Evolutionary conservation across 208 protist genomes (phyloP).

Genomic region (Entamoeba invadens): DNA sequence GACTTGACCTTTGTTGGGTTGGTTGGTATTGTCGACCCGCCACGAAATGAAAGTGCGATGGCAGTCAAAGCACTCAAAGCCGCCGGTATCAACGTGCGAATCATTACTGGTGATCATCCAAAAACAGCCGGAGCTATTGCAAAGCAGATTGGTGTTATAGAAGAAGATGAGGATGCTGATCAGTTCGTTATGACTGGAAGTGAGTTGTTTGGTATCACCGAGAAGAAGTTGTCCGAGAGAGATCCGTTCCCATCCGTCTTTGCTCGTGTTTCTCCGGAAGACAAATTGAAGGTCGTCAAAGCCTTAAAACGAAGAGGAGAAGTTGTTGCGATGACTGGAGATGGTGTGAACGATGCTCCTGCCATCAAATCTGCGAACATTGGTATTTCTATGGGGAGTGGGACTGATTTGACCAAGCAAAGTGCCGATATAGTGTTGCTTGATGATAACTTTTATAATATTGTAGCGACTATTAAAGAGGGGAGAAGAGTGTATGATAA

Average conservation of each 20-base stretch:
- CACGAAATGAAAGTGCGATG: constrained; percentile 47
- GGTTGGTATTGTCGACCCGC: constrained; percentile 61
- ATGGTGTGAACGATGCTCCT: constrained; percentile 76
- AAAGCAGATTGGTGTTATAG: constrained; percentile 49
- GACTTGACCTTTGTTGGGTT: constrained; percentile 56
- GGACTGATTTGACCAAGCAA: constrained; percentile 17
- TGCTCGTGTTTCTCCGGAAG: constrained; percentile 38
- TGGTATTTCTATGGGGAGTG: constrained; percentile 52
- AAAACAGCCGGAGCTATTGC: constrained; percentile 64
- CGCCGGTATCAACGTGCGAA: constrained; percentile 67
- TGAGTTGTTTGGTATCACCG: neutral
- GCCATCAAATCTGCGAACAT: constrained; percentile 78
- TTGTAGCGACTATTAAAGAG: constrained; percentile 21
- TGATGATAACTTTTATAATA: constrained; percentile 24
- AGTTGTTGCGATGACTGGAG: constrained; percentile 32
- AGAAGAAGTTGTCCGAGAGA: neutral
- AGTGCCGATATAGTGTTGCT: constrained; percentile 22
- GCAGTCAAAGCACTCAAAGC: constrained; percentile 50
- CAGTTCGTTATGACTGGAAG: neutral
- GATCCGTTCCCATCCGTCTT: constrained; percentile 26
- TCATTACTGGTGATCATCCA: constrained; percentile 75
- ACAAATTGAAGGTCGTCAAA: constrained; percentile 27
- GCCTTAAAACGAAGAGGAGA: neutral
- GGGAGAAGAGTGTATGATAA: constrained; percentile 26
- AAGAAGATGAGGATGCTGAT: neutral